Base-by-base conservation (phyloP, 2,329 filamentous ascomycete species). In the Fusarium citri region DNA sequence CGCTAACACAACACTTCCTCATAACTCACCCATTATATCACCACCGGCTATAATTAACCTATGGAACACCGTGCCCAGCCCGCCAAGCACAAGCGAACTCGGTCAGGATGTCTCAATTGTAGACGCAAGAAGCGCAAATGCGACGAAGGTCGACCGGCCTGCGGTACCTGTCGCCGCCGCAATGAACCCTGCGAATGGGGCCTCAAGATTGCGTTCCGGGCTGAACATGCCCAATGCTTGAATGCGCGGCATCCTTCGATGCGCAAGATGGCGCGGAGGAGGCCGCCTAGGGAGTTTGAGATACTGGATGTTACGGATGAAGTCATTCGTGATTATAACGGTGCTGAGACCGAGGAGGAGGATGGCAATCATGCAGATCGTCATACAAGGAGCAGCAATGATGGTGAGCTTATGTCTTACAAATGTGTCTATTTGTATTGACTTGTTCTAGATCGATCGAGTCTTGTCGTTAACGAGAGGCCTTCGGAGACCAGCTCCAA, bases 101-200 rank as follows among this genome's bases (percentile, higher is more conserved):
- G 78, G 25, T 79, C 78, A 7, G 78, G 79, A 2, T 81, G 79
- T 41, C 76, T 80, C 56, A 80, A 80, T 62, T 81, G 79, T 28
- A 78, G 79, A 10, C 78, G 78, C 37, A 80, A 78, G 71, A 81
- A 81, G 74, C 75, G 79, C 43, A 81, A 80, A 62, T 81, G 79
- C 58, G 79, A 81, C 55, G 80, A 81, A 59, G 67, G 67, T 8
- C 77, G 75, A 2, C 80, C 80, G 9, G 65, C 76, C 4, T 81
- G 80, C 45, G 78, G 78, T 16, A 77, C 77, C 3, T 81, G 79
- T 65, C 63, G 72, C 14, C 76, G 78, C 12, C 73, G 76, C 6
- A 70, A 69, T 26, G 78, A 80, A 51, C 49, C 49, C 1, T 81
- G 80, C 43, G 75, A 79, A 76, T 81, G 80, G 80, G 79, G 80